phyloP scores from a whole-genome alignment of 1,139 yeast genomes.

The Nadsonia commutata region DNA sequence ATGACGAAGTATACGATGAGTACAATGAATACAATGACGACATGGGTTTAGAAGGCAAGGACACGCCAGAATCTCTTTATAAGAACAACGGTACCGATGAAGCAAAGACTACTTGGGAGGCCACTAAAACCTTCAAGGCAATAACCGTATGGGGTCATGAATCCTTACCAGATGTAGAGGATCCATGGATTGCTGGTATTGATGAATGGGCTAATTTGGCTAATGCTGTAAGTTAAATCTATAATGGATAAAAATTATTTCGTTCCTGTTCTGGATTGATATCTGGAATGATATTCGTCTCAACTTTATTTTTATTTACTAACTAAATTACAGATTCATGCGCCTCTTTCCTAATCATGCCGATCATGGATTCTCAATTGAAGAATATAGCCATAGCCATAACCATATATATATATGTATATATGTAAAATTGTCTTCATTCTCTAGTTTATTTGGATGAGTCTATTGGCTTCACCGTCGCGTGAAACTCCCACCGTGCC shows the following conservation, averaged over 20 bases:
- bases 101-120: constrained; percentile 7
- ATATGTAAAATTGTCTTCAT: too few relatives aligned
- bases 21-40: too few relatives aligned
- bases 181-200: constrained; percentile 15
- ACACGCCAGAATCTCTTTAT: too few relatives aligned
- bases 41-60: too few relatives aligned
- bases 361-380: constrained; percentile 3
- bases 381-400: too few relatives aligned
- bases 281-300: not conserved
- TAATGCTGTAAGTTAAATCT: constrained; percentile 11
- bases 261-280: not conserved
- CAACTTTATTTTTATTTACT: constrained; percentile 1
- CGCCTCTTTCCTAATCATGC: constrained; percentile 2
- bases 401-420: too few relatives aligned
- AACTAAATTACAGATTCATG: constrained; percentile 3
- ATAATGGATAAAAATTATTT: not conserved
- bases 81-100: too few relatives aligned
- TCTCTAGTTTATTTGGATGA: too few relatives aligned
- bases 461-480: too few relatives aligned
- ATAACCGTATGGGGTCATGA: constrained; percentile 20
- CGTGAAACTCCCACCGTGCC: too few relatives aligned
- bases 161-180: constrained; percentile 12
- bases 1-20: constrained; percentile 7
- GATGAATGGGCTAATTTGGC: constrained; percentile 15
- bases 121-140: constrained; percentile 10